Conservation (phyloP, 2,329 filamentous ascomycete species). For the Exophiala alcalophila region DNA sequence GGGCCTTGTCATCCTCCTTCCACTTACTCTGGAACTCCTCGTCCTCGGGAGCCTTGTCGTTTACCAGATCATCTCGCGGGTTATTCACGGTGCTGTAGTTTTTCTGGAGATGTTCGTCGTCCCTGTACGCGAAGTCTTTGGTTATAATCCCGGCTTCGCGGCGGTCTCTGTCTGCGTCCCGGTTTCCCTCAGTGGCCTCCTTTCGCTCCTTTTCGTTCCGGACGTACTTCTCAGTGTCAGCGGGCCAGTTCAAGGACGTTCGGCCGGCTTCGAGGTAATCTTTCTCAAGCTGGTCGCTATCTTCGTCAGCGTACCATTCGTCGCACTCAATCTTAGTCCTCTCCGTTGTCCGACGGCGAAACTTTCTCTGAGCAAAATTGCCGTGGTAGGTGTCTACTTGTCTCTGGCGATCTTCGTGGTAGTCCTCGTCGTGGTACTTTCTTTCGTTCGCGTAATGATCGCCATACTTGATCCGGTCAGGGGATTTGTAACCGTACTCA, state of each 20-base stretch:
- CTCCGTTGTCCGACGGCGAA: neutral
- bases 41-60: too few relatives aligned
- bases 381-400: too few relatives aligned
- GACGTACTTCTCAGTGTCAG: too few relatives aligned
- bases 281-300: neutral
- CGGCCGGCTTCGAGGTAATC: conserved; percentile 4
- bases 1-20: too few relatives aligned
- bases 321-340: neutral
- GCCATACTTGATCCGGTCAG: too few relatives aligned
- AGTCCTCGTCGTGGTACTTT: too few relatives aligned
- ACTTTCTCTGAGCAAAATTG: too few relatives aligned
- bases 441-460: too few relatives aligned
- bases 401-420: too few relatives aligned
- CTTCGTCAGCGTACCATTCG: neutral
- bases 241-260: neutral
- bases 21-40: neutral
- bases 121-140: neutral
- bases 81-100: conserved; percentile 1
- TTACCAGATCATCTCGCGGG: neutral
- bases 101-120: neutral
- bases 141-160: neutral
- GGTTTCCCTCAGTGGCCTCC: neutral
- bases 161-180: neutral
- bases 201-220: neutral
- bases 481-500: too few relatives aligned